Base-by-base conservation (phyloP, 306 rosid species). In the Lupinus albus region DNA sequence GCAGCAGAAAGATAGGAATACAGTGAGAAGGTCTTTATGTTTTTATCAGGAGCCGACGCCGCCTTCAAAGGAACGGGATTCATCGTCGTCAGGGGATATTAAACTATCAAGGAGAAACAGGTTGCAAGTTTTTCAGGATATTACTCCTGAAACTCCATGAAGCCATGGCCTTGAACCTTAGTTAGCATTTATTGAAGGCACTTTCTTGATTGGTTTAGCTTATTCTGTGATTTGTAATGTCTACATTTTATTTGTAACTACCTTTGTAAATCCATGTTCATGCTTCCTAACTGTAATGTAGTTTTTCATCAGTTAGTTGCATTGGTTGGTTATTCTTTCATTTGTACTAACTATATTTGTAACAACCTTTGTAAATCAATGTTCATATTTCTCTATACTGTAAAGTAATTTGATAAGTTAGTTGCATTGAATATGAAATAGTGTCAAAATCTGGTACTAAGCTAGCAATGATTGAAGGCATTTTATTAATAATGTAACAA, bases 11-110 rank as follows among this genome's bases (percentile, higher is more conserved):
- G 84, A 79, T 62, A 87, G 88, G 78, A 87, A 83, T 68, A 79
- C 84, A 1, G 89, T 48, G 7, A 72, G 84, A 77, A 88, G 95
- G 38, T 80, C 86, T 32, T 56, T 92, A 82, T 62, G 62, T 57
- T 85, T 80, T 41, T 73, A 77, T 70, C 76, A 76, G 62, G 79
- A 76, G 62, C 70, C 17, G 75, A 56, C 71, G 57, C 36, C 52
- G 14, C 83, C 64, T 12, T 32, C 80, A 42, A 83, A 44, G n/a
- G 79, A 77, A 44, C 64, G 70, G 33, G 68, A 47, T 17, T 36
- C 70, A 35, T 17, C 75, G 7, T 74, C 38, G 5, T 74, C 38
- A 11, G 78, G 61, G 50, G 83, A 79, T 53, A 74, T 71, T 52
- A 76, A 35, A 49, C 42, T 57, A 11, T 33, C 32, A 11, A 82